These are phyloP conservation scores for Centaurea solstitialis DNA, from an alignment of 129 eudicot species.

Conservation along the genomic window DNA sequence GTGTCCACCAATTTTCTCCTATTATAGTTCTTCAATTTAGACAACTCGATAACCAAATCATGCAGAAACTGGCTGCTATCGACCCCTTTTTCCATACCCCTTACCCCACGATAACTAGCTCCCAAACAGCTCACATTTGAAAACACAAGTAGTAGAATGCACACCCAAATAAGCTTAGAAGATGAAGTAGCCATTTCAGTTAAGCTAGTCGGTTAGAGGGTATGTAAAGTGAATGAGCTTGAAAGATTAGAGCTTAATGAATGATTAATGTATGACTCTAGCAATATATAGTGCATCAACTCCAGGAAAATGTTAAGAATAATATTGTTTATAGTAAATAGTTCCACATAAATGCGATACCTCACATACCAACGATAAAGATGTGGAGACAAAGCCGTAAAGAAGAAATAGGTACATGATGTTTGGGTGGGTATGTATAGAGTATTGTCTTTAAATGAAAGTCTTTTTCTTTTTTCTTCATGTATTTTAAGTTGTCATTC, in stretches of 20 bases:
- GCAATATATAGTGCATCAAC: constrained; percentile 35
- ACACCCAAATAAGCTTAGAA: constrained; percentile 26
- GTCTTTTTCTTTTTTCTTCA: not conserved
- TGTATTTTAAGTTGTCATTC: not conserved
- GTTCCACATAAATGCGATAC: constrained; percentile 15
- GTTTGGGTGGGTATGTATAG: constrained; percentile 21
- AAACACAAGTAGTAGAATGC: constrained; percentile 36
- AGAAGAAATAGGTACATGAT: constrained; percentile 2
- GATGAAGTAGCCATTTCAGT: constrained; percentile 40
- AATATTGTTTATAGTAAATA: constrained; percentile 6
- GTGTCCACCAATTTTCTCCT: constrained; percentile 44
- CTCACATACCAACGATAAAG: constrained; percentile 23
- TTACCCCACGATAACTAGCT: constrained; percentile 47
- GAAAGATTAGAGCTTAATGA: constrained; percentile 10
- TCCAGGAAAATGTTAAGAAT: constrained; percentile 17
- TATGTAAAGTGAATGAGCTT: not conserved
- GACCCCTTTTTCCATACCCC: constrained; percentile 31
- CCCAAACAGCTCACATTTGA: constrained; percentile 23
- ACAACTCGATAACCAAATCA: constrained; percentile 41
- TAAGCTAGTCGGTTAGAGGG: constrained; percentile 3
- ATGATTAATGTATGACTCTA: constrained; percentile 8
- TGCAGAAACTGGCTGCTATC: constrained; percentile 43
- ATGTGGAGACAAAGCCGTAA: constrained; percentile 34
- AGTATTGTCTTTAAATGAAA: constrained; percentile 11
- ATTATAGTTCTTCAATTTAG: constrained; percentile 29